Evolutionary conservation across 129 eudicot genomes (phyloP), one percentile per base, ranked within the genome.

Genomic region (Artemisia annua): DNA sequence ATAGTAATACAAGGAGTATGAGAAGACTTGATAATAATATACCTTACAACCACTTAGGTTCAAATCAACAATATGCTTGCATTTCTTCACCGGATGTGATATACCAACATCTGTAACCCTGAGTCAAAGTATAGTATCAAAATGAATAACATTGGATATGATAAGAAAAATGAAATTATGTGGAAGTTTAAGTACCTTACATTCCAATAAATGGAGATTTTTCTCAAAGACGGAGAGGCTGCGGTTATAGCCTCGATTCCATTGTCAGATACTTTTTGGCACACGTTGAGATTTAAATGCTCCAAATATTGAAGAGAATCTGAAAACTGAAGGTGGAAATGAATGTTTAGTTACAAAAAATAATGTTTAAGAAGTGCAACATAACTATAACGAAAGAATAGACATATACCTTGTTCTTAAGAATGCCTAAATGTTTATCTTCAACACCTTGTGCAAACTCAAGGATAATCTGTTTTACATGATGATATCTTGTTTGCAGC

Each of bases 31-130:
- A 35, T 10, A 28, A 63, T 18, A 60, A 48, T 54, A 64, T 83
- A 95, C 99, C 97, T 90, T 95, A 66, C 97, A 95, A 75, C 99
- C 99, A 83, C 99, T 95, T 74, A 95, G 70, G 85, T 95, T 95
- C 85, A 95, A 80, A 77, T 95, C 97, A 81, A 83, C 79, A 48
- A 95, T 79, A 61, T 79, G 84, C 75, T 86, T 88, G 83, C 99
- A 95, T 71, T 91, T 86, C 79, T 83, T 88, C 72, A 85, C 97
- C 81, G 90, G 75, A 84, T 82, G 82, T 70, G 83, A 78, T 50
- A 90, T 76, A 64, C 97, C 88, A 39, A 70, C 66, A 88, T 95
- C 99, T 57, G 99, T 84, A 26, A 90, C 93, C 87, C 99, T 95
- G 87, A 63, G 89, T 62, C 39, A 55, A 57, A 17, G 62, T 52